Evolutionary conservation across 768 basidiomycete species (phyloP).

Genomic region (Cystobasidium onofrii): DNA sequence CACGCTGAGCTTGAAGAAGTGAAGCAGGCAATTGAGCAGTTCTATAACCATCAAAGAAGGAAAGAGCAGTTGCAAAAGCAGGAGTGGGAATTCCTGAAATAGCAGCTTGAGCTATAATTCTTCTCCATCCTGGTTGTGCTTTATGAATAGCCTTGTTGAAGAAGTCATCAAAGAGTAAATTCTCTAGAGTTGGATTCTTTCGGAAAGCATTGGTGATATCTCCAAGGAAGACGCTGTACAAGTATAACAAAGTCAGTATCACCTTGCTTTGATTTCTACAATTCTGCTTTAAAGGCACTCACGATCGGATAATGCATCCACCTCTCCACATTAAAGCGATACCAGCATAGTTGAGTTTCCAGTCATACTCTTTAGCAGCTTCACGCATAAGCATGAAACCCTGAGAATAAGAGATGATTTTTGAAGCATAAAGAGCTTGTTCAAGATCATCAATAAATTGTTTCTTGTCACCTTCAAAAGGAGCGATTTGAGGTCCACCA

Average conservation of each 20-base stretch:
- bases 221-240: constrained; percentile 74
- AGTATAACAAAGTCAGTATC: neutral
- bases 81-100: constrained; percentile 98
- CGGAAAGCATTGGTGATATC: constrained; percentile 86
- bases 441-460: constrained; percentile 99
- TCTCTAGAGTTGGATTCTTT: constrained; percentile 76
- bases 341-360: constrained; percentile 94
- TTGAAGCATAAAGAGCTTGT: constrained; percentile 97
- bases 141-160: constrained; percentile 70
- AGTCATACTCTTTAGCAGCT: constrained; percentile 78
- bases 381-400: constrained; percentile 99
- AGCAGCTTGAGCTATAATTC: constrained; percentile 87
- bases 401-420: constrained; percentile 84
- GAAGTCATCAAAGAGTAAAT: constrained; percentile 90
- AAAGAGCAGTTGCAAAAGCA: constrained; percentile 93
- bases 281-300: too few relatives aligned
- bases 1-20: constrained; percentile 91
- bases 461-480: constrained; percentile 95
- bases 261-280: too few relatives aligned
- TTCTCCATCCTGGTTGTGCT: constrained; percentile 96
- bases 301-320: constrained; percentile 95
- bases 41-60: constrained; percentile 98
- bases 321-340: constrained; percentile 99
- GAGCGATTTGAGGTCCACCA: constrained; percentile 78
- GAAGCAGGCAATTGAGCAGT: constrained; percentile 90